Evolutionary conservation across 257 asterid species (phyloP).

Genomic region (Catharanthus roseus): DNA sequence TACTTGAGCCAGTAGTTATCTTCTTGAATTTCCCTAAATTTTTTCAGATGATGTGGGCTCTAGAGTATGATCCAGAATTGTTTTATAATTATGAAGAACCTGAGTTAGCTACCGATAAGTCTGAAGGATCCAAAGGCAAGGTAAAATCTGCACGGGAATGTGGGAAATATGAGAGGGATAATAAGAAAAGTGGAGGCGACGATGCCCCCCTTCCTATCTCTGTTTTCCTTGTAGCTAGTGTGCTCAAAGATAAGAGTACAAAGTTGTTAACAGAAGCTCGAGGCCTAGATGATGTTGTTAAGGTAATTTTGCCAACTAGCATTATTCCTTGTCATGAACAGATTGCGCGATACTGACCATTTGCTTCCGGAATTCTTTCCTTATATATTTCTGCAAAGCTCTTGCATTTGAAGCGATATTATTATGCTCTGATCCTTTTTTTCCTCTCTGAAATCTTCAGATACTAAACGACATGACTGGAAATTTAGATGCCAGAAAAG

Average conservation of each 20-base stretch:
- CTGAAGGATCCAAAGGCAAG: constrained; percentile 55
- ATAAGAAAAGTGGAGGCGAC: constrained; percentile 44
- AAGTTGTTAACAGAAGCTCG: constrained; percentile 78
- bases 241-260: constrained; percentile 64
- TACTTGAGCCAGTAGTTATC: constrained; percentile 1
- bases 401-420: neutral
- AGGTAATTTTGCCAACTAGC: constrained; percentile 41
- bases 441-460: constrained; percentile 26
- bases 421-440: neutral
- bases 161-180: constrained; percentile 75
- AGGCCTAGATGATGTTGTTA: constrained; percentile 81
- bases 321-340: neutral
- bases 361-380: neutral
- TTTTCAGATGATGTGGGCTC: constrained; percentile 93
- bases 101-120: constrained; percentile 35
- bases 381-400: neutral
- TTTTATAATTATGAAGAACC: constrained; percentile 53
- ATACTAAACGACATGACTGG: constrained; percentile 81
- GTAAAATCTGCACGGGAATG: constrained; percentile 48
- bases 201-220: constrained; percentile 73
- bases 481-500: constrained; percentile 71
- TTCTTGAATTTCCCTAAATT: constrained; percentile 6
- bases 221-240: constrained; percentile 83
- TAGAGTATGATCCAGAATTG: constrained; percentile 76
- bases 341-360: neutral